Evolutionary conservation across 345 rosid genomes (phyloP), one percentile per base, ranked within the genome.

Genomic region (Laguncularia racemosa): DNA sequence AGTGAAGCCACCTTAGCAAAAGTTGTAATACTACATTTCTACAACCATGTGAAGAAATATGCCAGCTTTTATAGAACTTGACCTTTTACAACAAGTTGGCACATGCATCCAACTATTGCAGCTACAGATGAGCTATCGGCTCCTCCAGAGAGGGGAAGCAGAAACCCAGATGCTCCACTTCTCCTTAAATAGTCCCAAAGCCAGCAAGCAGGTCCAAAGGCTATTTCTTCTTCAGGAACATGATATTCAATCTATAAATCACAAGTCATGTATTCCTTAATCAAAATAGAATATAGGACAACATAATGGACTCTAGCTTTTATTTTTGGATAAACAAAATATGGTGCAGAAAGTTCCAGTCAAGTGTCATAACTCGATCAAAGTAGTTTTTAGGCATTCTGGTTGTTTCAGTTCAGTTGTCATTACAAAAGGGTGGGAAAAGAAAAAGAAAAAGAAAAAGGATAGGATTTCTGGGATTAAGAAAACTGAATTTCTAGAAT

Each of bases 21-120:
- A 33, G 11, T 9, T 10, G 7, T 33, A 33, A 33, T 33, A 9
- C 9, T 33, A 33, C 16, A 58, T 45, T 6, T 20, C 13, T 18
- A 20, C 6, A 48, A 44, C 50, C 46, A 45, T 20, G 23, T 14
- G 18, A 21, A 15, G 14, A 47, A 58, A 58, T 46, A 17, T 14
- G 16, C 26, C 40, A 18, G 33, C 10, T 46, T 14, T 19, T 44
- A 46, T 12, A 44, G 46, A 28, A 49, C 15, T 46, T 62, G 50
- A 89, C 99, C 97, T 85, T 87, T 84, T 50, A 93, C 84, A 58
- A 93, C 95, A 64, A 93, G 92, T 68, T 93, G 97, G 71, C 99
- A 90, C 99, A 93, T 93, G 82, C 92, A 84, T 52, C 99, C 99
- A 76, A 93, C 99, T 51, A 93, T 89, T 54, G 99, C 97, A 67